Evolutionary conservation across 2,329 filamentous ascomycete species (phyloP).

Genomic region (Curvularia sp.): DNA sequence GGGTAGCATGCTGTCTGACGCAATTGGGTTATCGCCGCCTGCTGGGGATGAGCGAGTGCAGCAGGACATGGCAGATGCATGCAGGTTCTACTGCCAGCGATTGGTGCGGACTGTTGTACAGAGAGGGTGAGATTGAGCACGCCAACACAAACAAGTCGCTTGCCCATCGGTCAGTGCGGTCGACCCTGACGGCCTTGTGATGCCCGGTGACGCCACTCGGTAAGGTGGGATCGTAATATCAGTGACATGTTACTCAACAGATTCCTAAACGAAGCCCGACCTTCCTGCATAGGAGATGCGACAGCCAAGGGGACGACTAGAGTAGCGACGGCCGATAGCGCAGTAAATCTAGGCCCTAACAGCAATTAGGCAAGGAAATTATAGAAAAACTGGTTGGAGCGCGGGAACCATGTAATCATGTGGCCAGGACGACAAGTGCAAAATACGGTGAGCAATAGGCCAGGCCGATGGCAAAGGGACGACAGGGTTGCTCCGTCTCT

Average conservation of each 20-base stretch:
- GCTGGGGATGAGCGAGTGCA: constrained; percentile 28
- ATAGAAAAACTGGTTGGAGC: not conserved
- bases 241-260: constrained; percentile 22
- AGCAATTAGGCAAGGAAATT: not conserved
- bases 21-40: constrained; percentile 24
- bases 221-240: constrained; percentile 20
- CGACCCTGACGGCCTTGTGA: constrained; percentile 20
- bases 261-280: constrained; percentile 6
- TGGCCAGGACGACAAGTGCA: constrained; percentile 2
- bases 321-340: not conserved
- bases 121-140: constrained; percentile 4
- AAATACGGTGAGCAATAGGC: constrained; percentile 30
- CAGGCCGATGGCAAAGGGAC: constrained; percentile 13
- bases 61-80: constrained; percentile 25
- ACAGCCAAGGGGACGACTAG: not conserved
- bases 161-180: constrained; percentile 7
- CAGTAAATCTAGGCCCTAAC: not conserved
- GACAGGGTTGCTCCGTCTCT: constrained; percentile 23
- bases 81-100: constrained; percentile 17
- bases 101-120: constrained; percentile 24
- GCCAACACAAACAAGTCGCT: constrained; percentile 2
- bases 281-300: constrained; percentile 1
- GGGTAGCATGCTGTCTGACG: constrained; percentile 10
- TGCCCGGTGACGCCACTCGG: constrained; percentile 25
- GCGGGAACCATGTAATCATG: constrained; percentile 11